Conservation (phyloP, 805 yeast genomes). For the Candida loeiensis region DNA sequence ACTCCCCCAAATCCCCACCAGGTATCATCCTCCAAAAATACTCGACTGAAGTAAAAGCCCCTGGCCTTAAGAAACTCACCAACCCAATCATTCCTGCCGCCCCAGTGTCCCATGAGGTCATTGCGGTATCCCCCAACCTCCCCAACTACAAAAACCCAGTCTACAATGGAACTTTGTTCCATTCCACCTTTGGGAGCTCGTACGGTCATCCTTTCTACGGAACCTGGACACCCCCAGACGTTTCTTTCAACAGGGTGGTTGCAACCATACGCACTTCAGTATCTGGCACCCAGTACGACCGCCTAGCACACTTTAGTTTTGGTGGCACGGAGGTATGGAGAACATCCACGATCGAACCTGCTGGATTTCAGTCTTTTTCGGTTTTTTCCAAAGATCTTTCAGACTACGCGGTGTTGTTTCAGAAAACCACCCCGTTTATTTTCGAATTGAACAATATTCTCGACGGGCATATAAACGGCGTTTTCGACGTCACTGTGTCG, state of each 20-base stretch:
- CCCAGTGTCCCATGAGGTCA: conserved; percentile 11
- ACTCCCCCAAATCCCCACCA: not conserved
- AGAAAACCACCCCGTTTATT: conserved; percentile 37
- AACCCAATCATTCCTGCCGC: not conserved
- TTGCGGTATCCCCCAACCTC: conserved; percentile 18
- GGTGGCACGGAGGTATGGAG: conserved; percentile 74
- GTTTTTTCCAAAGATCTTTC: conserved; percentile 65
- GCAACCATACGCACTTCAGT: conserved; percentile 51
- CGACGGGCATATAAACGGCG: conserved; percentile 53
- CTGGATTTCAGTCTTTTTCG: conserved; percentile 41
- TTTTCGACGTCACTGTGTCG: conserved; percentile 41
- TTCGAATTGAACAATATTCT: conserved; percentile 66
- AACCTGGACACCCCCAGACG: conserved; percentile 39
- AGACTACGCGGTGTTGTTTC: conserved; percentile 49
- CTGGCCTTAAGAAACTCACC: too few relatives aligned
- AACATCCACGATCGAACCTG: conserved; percentile 73
- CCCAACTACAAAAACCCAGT: conserved; percentile 32
- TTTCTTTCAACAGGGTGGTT: conserved; percentile 50
- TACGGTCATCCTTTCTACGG: conserved; percentile 56
- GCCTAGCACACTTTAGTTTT: conserved; percentile 61
- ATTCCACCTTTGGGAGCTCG: conserved; percentile 51
- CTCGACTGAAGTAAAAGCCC: too few relatives aligned
- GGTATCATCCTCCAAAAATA: too few relatives aligned
- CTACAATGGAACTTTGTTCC: conserved; percentile 36
- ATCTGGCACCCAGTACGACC: conserved; percentile 60